Evolutionary conservation across 306 rosid species (phyloP), one percentile per base, ranked within the genome.

Genomic region (Rosa chinensis): DNA sequence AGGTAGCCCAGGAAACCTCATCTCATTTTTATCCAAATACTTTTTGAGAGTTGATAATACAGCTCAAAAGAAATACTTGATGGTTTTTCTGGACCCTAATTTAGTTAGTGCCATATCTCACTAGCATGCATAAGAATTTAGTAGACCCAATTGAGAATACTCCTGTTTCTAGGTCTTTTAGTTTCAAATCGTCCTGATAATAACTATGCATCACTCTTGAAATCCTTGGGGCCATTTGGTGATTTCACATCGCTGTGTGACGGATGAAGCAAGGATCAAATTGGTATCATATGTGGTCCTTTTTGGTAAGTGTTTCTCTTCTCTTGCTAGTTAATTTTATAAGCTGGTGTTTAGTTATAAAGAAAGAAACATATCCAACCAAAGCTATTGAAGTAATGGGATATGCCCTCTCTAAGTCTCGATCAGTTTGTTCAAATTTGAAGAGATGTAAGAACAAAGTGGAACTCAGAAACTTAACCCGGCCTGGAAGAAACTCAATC

Each of bases 21-120:
- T 76, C 48, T 17, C 47, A 45, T 62, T 39, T 66, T 62, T 61
- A 23, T 75, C 70, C 78, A 75, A 43, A 63, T 61, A 75, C 78
- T 17, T 61, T 75, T 61, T 4, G 5, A 35, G 45, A 61, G 70
- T 59, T 61, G 78, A 75, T 49, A 17, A 44, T 45, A 62, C 48
- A 76, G 72, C 79, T 32, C 72, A 76, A 63, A 76, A 63, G 72
- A 50, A 64, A 62, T 18, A 62, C 16, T 45, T 45, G 44, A 63
- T 63, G 61, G 10, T 64, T 62, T 63, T 28, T 76, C 72, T 62
- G 45, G 79, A 64, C 39, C 48, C 61, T 50, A 50, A 50, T 49
- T 72, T 50, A 20, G 62, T 50, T 52, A 39, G 76, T 50, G 62
- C 43, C 66, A 73, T 55, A n/a, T 73, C 50, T 55, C 66, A 53